phyloP scores from a whole-genome alignment of 176 grass and related monocot species.

The Cenchrus purpureus region DNA sequence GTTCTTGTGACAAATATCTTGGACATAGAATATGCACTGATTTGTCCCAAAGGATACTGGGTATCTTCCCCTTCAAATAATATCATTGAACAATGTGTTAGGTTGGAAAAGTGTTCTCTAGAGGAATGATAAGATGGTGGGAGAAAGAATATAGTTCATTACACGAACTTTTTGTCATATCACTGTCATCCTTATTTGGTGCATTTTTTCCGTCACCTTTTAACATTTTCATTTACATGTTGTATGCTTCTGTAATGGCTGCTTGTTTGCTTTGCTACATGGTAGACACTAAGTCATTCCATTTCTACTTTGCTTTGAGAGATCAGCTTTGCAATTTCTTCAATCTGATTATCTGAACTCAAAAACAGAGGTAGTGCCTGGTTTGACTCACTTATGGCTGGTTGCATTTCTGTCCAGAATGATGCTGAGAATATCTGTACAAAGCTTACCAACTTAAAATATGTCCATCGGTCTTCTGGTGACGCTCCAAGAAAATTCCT shows the following conservation, averaged over 20 bases:
- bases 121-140: not conserved
- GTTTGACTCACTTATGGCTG: conserved; percentile 29
- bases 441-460: conserved; percentile 78
- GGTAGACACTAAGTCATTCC: not conserved
- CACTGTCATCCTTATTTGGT: not conserved
- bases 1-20: not conserved
- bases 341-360: conserved; percentile 19
- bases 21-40: not conserved
- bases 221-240: not conserved
- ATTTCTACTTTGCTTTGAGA: not conserved
- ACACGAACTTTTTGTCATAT: not conserved
- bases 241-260: conserved; percentile 29
- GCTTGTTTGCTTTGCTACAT: not conserved
- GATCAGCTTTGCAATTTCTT: conserved; percentile 8
- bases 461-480: conserved; percentile 35
- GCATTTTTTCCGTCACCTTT: not conserved
- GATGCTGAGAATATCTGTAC: conserved; percentile 73
- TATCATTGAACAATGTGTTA: not conserved
- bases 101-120: conserved; percentile 14
- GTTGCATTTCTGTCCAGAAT: conserved; percentile 62
- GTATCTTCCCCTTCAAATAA: not conserved
- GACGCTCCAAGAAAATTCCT: conserved; percentile 54
- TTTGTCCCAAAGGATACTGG: not conserved
- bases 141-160: conserved; percentile 7
- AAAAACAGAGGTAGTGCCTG: not conserved